Conservation (phyloP, 495 filamentous ascomycete species). For the Hyphodiscus hymeniophilus region DNA sequence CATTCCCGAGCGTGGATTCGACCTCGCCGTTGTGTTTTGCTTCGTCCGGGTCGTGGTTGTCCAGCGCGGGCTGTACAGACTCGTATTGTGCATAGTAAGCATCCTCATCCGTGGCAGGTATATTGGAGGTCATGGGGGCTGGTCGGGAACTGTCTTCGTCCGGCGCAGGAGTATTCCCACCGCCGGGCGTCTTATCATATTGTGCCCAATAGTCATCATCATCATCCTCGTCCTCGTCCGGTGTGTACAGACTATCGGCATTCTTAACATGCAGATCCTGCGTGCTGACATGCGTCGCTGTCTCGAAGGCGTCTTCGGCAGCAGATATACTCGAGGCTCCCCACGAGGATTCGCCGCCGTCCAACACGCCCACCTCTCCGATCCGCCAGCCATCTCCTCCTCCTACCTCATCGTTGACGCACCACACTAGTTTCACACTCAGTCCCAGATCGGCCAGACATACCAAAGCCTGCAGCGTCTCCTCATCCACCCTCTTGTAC, state of each 20-base stretch:
- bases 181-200: slow-evolving; percentile 76
- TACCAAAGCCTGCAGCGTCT: slow-evolving; percentile 72
- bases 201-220: slow-evolving; percentile 93
- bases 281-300: slow-evolving; percentile 9
- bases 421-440: slow-evolving; percentile 42
- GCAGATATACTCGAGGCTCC: slow-evolving; percentile 30
- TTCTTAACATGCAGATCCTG: slow-evolving; percentile 8
- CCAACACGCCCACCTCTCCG: slow-evolving; percentile 60
- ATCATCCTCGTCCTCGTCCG: slow-evolving; percentile 54
- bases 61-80: slow-evolving; percentile 83
- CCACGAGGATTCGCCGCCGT: slow-evolving; percentile 22
- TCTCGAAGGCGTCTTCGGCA: slow-evolving; percentile 29
- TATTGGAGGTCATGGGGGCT: slow-evolving; percentile 1
- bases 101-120: slow-evolving; percentile 44
- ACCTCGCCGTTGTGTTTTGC: slow-evolving; percentile 26
- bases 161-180: slow-evolving; percentile 53
- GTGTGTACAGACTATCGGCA: slow-evolving; percentile 18
- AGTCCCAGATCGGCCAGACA: slow-evolving; percentile 46
- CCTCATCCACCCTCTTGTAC: slow-evolving; percentile 72
- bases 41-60: slow-evolving; percentile 74
- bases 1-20: slow-evolving; percentile 15
- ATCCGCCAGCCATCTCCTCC: slow-evolving; percentile 73
- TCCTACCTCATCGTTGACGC: slow-evolving; percentile 52
- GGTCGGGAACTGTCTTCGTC: slow-evolving; percentile 44
- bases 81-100: slow-evolving; percentile 85